Conservation (phyloP, 2,329 filamentous ascomycete species). For the Pseudocercospora fijiensis region DNA sequence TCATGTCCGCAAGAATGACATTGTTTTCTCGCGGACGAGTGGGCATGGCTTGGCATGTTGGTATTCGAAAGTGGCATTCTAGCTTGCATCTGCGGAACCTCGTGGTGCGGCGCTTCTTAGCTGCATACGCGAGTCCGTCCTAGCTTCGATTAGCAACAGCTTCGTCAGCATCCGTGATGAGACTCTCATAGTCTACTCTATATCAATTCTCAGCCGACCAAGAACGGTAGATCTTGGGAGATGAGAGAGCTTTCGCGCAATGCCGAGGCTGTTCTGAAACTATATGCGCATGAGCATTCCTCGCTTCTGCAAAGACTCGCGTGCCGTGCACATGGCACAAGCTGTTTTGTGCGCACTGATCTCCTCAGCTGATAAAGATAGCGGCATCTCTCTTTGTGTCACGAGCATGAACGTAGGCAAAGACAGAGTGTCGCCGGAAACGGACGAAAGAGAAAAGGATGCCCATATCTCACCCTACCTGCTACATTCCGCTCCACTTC, state of each 20-base stretch:
- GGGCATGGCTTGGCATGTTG: no score
- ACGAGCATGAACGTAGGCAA: neutral
- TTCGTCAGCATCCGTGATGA: neutral
- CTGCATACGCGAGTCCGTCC: neutral
- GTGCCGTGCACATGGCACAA: constrained; percentile 4
- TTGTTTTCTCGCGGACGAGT: no score
- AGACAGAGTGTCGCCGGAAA: constrained; percentile 3
- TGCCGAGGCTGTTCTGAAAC: neutral
- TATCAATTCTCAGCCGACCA: neutral
- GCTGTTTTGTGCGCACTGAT: neutral
- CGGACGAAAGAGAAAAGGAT: neutral
- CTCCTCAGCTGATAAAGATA: constrained; percentile 7
- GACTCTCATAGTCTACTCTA: neutral
- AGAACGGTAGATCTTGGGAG: neutral
- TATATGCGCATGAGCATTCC: neutral
- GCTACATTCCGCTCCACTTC: neutral
- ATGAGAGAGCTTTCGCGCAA: neutral
- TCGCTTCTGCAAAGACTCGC: neutral
- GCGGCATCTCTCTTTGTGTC: neutral
- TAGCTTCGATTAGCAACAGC: neutral
- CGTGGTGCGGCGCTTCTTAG: no score
- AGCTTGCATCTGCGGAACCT: no score
- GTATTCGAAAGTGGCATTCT: no score
- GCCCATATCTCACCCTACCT: neutral
- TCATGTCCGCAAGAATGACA: no score